Evolutionary conservation across 208 protist species (phyloP).

Genomic region (Leishmania aethiopica): DNA sequence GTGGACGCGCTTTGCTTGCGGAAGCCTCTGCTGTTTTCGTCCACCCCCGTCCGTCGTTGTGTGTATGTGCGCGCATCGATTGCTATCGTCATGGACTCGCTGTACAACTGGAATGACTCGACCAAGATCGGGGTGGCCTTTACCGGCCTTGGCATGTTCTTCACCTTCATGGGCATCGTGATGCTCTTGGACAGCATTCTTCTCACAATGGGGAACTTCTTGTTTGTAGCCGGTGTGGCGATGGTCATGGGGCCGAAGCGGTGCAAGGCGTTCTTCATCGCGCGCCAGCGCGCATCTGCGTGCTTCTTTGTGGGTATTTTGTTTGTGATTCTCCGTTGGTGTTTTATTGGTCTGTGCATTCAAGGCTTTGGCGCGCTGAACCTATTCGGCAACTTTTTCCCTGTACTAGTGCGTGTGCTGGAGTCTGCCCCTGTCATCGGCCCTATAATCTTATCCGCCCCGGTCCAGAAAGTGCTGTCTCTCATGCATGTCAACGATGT

Average conservation of each 20-base stretch:
- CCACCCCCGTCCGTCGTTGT: neutral
- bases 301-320: constrained; percentile 91
- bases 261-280: constrained; percentile 84
- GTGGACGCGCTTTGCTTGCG: neutral
- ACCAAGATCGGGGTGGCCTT: constrained; percentile 90
- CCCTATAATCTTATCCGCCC: constrained; percentile 63
- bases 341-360: constrained; percentile 78
- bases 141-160: constrained; percentile 83
- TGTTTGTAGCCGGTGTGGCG: constrained; percentile 85
- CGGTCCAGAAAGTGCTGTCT: constrained; percentile 57
- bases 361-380: constrained; percentile 89
- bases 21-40: neutral
- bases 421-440: constrained; percentile 88
- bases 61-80: neutral
- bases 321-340: constrained; percentile 80
- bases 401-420: constrained; percentile 82
- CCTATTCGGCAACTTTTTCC: constrained; percentile 93
- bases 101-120: constrained; percentile 89
- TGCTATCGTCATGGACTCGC: constrained; percentile 67
- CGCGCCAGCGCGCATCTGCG: constrained; percentile 63
- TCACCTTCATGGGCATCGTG: constrained; percentile 76
- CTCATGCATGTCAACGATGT: constrained; percentile 43
- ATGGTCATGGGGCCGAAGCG: constrained; percentile 84
- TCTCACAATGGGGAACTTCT: constrained; percentile 91
- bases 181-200: constrained; percentile 86